Percentiles rank a stretch among this genome's conserved stretches.
Conservation (phyloP, 768 basidiomycete species). For the Lactarius hatsudake region DNA sequence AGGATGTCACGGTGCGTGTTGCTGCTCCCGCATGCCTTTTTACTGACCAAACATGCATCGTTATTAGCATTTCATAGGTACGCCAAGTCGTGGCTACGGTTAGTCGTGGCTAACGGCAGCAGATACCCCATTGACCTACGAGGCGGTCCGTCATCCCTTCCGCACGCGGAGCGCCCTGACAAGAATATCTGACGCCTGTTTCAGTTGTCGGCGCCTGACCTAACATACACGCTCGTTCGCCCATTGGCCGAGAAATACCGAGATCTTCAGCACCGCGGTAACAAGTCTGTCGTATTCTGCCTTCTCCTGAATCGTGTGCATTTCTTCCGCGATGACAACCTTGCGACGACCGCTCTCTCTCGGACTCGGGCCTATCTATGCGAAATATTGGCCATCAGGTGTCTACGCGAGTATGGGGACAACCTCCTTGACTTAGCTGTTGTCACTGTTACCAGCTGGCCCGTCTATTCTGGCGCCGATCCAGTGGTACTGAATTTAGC, state of each 20-base stretch:
- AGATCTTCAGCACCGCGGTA: slow-evolving; percentile 64
- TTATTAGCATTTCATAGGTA: slow-evolving; percentile 67
- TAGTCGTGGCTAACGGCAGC: slow-evolving; percentile 14
- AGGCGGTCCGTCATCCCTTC: slow-evolving; percentile 53
- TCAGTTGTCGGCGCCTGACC: slow-evolving; percentile 79
- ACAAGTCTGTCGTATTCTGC: slow-evolving; percentile 84
- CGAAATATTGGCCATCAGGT: slow-evolving; percentile 83
- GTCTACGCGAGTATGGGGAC: slow-evolving; percentile 68
- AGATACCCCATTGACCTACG: slow-evolving; percentile 85
- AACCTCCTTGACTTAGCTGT: slow-evolving; percentile 65
- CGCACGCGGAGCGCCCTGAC: neutral
- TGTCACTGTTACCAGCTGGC: slow-evolving; percentile 78
- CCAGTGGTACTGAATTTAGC: slow-evolving; percentile 54
- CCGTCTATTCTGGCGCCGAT: slow-evolving; percentile 75
- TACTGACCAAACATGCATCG: neutral
- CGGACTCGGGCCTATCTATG: slow-evolving; percentile 77
- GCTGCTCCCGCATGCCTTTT: neutral
- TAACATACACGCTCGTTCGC: slow-evolving; percentile 85
- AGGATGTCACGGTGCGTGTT: slow-evolving; percentile 21
- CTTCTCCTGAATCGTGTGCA: slow-evolving; percentile 84
- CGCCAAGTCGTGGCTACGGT: slow-evolving; percentile 24
- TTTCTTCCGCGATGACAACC: slow-evolving; percentile 74
- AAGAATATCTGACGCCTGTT: slow-evolving; percentile 1
- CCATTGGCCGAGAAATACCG: slow-evolving; percentile 88
- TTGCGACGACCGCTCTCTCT: slow-evolving; percentile 68